Base-by-base conservation (phyloP, 2,329 filamentous ascomycete genomes). In the Ophiostoma sp. region DNA sequence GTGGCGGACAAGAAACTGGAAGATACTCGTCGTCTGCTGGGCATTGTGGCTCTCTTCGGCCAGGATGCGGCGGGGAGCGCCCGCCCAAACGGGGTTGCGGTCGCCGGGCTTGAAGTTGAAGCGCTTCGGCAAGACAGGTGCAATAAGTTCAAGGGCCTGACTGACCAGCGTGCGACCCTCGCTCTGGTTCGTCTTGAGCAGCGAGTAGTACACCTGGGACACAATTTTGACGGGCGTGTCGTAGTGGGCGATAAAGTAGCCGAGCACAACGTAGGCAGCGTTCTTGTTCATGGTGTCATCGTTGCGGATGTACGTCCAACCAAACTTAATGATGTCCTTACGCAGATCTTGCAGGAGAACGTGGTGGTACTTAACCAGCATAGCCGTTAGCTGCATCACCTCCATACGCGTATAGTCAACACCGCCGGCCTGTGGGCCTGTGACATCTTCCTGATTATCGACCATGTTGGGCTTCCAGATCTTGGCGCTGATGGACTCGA, bases 261-360 rank as follows among this genome's bases (percentile, higher is more conserved):
- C 93, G 70, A 99, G 96, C 5, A 99, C 87, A 5, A 97, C 94
- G 74, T 99, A 99, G 2, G 95, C 93, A 0, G 94, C 95, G 77
- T 98, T 95, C 78, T 99, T 99, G 82, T 98, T 99, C 81, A 99
- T 97, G 69, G 97, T 91, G 77, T 99, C 95, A 75, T 99, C 96
- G n/a, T 99, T 85, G 38, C 92, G 88, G 74, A 99, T 99, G 76
- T 97, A 98, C 18, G 93, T 97, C 95, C 95, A 99, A 3, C 93
- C 93, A 78, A 98, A 99, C 79, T 97, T 98, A 75, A 99, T 99
- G 71, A 99, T 94, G 72, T 99, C 95, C 78, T 99, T 99, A 49
- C 96, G 88, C 2, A 92, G 89, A 74, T 98, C 95, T 73, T 96
- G 91, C 1, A 99, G 85, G 67, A 93, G 90, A 44, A 87, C 86